Percentiles rank a stretch among this genome's conserved stretches.
Conservation (phyloP, 2,329 filamentous ascomycete species). For the Scedosporium aurantiacum region DNA sequence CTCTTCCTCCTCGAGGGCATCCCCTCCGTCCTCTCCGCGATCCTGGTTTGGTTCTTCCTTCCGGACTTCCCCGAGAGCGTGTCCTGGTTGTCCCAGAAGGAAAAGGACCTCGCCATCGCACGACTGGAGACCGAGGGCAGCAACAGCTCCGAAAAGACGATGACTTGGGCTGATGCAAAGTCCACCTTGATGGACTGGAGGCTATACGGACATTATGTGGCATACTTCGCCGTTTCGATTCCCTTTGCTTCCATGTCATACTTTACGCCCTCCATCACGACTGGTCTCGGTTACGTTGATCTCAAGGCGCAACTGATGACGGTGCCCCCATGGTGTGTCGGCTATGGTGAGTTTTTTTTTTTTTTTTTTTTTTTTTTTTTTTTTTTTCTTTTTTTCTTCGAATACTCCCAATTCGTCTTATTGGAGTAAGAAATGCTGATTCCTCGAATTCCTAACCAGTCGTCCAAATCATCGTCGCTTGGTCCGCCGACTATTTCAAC, state of each 20-base stretch:
- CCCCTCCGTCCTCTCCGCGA: constrained; percentile 50
- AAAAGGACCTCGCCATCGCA: constrained; percentile 42
- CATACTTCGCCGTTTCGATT: constrained; percentile 38
- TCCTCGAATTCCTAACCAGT: constrained; percentile 16
- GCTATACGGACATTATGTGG: constrained; percentile 55
- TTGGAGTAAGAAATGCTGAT: constrained; percentile 3
- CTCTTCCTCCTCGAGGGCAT: constrained; percentile 54
- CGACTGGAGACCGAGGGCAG: constrained; percentile 35
- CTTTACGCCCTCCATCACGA: constrained; percentile 51
- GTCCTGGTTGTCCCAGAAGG: constrained; percentile 37
- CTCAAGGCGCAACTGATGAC: constrained; percentile 55
- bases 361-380: background rate
- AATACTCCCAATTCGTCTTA: background rate
- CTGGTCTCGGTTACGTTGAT: constrained; percentile 37
- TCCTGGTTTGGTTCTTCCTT: constrained; percentile 54
- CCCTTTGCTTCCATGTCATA: constrained; percentile 50
- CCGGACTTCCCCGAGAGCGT: constrained; percentile 57
- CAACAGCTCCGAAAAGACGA: constrained; percentile 47
- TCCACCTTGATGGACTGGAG: constrained; percentile 55
- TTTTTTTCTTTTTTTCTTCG: too few species aligned
- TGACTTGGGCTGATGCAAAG: constrained; percentile 58
- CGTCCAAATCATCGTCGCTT: constrained; percentile 33
- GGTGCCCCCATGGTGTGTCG: constrained; percentile 52
- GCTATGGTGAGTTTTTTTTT: constrained; percentile 32
- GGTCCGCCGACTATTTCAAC: constrained; percentile 53